Evolutionary conservation across 2,329 filamentous ascomycete species (phyloP), one percentile per base, ranked within the genome.

Genomic region (Mariannaea elegans): DNA sequence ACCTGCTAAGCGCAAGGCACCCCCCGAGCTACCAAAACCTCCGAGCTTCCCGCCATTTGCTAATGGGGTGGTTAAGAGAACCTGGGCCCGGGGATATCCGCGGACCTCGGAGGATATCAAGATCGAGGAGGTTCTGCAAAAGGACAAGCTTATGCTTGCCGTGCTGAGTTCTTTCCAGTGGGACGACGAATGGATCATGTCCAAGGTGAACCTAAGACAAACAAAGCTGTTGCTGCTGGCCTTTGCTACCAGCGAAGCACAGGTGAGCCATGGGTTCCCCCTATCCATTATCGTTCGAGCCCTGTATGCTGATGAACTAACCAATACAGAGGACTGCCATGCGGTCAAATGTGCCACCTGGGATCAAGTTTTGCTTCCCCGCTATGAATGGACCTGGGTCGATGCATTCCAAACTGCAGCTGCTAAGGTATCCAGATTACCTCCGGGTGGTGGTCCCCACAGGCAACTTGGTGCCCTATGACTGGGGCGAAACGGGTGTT

Each of bases 321-420:
- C 50, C 47, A 44, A 59, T 55, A 34, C 62, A 76, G 74, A 83
- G 84, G 76, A 70, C 77, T 36, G 74, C 77, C 21, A 85, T 86
- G 73, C 76, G 74, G 29, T 74, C 71, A 24, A 85, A 84, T 59
- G 80, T 79, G 9, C 84, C 84, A 16, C 64, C 69, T n/a, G 78
- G 76, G 34, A 81, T 96, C 55, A 85, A 85, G 18, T 89, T 89
- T 55, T 93, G 92, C 72, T 97, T 98, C 71, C 94, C 94, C 14
- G 84, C 85, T 2, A 94, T 97, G 91, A 81, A 87, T 38, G 85
- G 87, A 2, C 81, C 85, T 6, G 90, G 88, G 21, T 88, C 84
- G 68, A 97, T 98, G 93, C 95, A 98, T 76, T 97, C 93, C 48
- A 98, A 99, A 73, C 81, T 98, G 41, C 94, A 97, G 84, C 77